Percentiles rank a stretch among this genome's conserved stretches.
These are phyloP conservation scores for Capsicum chinense DNA, from an alignment of 257 asterid genomes.

Conservation along the genomic window DNA sequence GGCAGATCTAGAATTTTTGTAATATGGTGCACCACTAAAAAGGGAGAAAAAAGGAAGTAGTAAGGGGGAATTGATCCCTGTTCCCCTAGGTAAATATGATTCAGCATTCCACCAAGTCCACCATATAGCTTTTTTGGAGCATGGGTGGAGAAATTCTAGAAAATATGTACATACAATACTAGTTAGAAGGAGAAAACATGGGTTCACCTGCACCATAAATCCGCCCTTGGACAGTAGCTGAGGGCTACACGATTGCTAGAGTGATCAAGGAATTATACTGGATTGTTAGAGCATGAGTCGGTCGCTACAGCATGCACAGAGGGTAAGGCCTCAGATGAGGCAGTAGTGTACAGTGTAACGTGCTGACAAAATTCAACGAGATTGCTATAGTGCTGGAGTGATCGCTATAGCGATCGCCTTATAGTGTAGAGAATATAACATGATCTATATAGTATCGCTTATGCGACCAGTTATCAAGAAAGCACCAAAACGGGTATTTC, in stretches of 20 bases:
- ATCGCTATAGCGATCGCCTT: background rate
- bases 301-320: background rate
- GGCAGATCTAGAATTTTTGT: background rate
- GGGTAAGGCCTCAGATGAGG: background rate
- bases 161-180: background rate
- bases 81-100: background rate
- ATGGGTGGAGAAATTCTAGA: background rate
- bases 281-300: background rate
- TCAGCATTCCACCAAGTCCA: background rate
- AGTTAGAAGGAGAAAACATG: background rate
- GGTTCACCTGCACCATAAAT: background rate
- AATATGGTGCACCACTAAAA: background rate
- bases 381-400: background rate
- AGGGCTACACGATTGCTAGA: background rate
- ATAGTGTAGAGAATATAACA: background rate
- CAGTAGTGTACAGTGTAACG: background rate
- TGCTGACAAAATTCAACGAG: background rate
- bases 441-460: background rate
- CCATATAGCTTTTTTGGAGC: background rate
- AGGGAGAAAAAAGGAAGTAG: background rate
- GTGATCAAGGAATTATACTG: constrained; percentile 1
- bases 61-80: background rate
- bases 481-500: background rate
- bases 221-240: background rate
- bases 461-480: background rate